A percentile compares a stretch with the other conserved stretches of the same genome.
Conservation (phyloP, 495 filamentous ascomycete species). For the Recurvomyces mirabilis region DNA sequence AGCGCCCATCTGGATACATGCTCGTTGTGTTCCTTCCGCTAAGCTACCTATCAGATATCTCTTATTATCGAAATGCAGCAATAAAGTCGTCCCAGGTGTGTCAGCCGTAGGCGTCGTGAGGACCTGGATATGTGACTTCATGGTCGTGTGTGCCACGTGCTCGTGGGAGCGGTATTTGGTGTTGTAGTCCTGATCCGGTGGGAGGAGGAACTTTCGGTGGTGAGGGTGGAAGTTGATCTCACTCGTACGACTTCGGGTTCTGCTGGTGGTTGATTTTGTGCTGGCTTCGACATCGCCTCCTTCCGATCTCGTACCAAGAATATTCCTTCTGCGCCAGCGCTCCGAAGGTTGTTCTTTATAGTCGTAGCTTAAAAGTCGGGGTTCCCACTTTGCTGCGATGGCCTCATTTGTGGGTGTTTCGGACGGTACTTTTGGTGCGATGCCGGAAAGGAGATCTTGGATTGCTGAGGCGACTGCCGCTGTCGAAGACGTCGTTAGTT, state of each 20-base stretch:
- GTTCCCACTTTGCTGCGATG: neutral
- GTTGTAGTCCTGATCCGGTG: no score
- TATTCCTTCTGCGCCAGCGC: neutral
- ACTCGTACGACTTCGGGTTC: no score
- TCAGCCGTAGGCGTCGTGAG: slow-evolving; percentile 80
- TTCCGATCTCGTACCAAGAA: no score
- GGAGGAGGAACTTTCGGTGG: no score
- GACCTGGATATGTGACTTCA: slow-evolving; percentile 63
- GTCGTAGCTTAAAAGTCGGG: neutral
- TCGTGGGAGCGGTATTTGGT: no score
- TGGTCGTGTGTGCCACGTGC: no score
- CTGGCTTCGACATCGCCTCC: no score
- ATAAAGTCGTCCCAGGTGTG: slow-evolving; percentile 65
- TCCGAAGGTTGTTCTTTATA: neutral
- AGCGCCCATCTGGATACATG: slow-evolving; percentile 51
- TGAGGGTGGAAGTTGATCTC: no score
- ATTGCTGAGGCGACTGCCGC: neutral
- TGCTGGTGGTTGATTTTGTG: no score
- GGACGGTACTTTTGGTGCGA: neutral
- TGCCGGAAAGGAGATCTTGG: neutral
- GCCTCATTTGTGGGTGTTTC: neutral
- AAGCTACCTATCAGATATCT: slow-evolving; percentile 83
- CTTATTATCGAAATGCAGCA: slow-evolving; percentile 65
- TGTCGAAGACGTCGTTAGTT: neutral
- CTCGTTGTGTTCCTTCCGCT: slow-evolving; percentile 77